Evolutionary conservation across 2,329 filamentous ascomycete species (phyloP), one percentile per base, ranked within the genome.

Genomic region (Microsporum audouinii): DNA sequence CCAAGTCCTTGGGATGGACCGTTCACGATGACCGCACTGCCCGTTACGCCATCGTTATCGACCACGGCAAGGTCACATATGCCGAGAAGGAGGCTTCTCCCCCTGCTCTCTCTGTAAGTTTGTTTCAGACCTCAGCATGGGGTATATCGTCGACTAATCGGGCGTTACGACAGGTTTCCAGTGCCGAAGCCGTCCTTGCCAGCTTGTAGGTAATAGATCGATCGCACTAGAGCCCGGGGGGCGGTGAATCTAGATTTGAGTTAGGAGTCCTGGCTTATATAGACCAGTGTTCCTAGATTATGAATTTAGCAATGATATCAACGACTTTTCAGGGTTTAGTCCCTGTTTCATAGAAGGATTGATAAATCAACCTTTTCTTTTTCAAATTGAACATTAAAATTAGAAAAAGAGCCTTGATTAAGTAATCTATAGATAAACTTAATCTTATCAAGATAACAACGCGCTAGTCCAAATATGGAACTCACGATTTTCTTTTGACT

Each of bases 61-160:
- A 91, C 77, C 80, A 95, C 74, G 89, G 89, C 75, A 92, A 89
- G 80, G 82, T 95, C 70, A 80, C 78, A 70, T 95, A 95, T 74
- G 88, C 88, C 63, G 88, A 87, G 76, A 86, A 83, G 69, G 89
- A 95, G 78, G 73, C 72, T 57, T 66, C 63, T 10, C 63, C 65
- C 33, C 49, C 49, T 8, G 69, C 68, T 12, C 64, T 71, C 41
- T 68, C 66, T 38, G 68, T 71, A 61, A 8, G 36, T 31, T 29
- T 7, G 8, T 27, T 5, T n/a, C 3, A 43, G 39, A 14, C 5
- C 31, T 33, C 5, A 10, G 23, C 38, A 23, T 17, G 23, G 39
- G 43, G 43, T 23, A 7, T 38, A 38, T 29, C 34, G 2, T 5
- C 6, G 36, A 31, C 60, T 63, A 59, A 63, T n/a, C 29, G 5